Evolutionary conservation across 331 rosid species (phyloP), one percentile per base, ranked within the genome.

Genomic region (Phaseolus coccineus): DNA sequence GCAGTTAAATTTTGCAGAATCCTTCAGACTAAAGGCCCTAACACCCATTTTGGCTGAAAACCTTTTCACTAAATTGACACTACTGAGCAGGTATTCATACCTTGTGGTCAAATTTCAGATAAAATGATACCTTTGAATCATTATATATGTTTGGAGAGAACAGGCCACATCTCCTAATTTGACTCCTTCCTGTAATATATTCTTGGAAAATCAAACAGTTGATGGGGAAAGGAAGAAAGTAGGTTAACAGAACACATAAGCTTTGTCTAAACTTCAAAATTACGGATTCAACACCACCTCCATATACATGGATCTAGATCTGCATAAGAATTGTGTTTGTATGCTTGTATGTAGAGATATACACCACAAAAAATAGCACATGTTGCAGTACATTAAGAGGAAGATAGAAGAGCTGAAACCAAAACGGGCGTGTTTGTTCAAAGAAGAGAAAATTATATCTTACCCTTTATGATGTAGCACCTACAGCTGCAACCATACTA

Each of bases 331-430:
- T 14, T 3, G 48, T 35, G 8, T 37, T 19, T 37, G 30, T n/a
- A 6, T 37, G 28, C 22, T 19, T 9, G 50, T 25, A 1, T 62
- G 68, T 33, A 15, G 2, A 10, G 0, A 46, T 24, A 24, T 25
- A 56, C 7, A 59, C 67, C 4, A 59, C 39, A 62, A 31, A 13
- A 62, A 14, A 2, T 61, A 28, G 12, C n/a, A 30, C 27, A 39
- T 19, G 8, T 39, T 66, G 30, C 53, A 40, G 53, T 24, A 40
- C 19, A 67, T 22, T 37, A 67, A 24, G 35, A 66, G 4, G 25
- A 8, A 63, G 19, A 76, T 24, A 40, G 47, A 62, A 80, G 67
- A 62, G 27, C 56, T 71, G 11, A 71, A 61, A 51, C 28, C 16
- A 15, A 51, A 59, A 79, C 19, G 46, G 31, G 30, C 9, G 5